Percentiles rank a stretch among this genome's conserved stretches.
These are phyloP conservation scores for Chlorella sp. DNA, from an alignment of 139 green algal genomes.

Conservation along the genomic window DNA sequence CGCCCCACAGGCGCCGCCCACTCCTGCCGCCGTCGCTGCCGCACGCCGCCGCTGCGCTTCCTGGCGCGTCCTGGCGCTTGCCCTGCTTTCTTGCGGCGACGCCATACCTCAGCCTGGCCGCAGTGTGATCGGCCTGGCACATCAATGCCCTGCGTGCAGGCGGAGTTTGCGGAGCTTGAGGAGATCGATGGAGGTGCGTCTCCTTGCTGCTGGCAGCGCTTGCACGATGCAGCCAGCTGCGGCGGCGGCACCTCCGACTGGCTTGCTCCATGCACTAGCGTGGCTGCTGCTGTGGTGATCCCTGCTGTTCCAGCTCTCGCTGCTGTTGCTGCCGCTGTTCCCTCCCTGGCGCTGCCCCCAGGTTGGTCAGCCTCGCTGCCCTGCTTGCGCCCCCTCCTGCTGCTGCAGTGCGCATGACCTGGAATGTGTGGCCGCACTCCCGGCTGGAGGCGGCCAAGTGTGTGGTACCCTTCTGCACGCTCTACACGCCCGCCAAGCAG, in stretches of 20 bases:
- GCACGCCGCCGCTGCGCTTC: background rate
- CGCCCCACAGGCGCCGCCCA: background rate
- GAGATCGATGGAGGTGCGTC: slow-evolving; percentile 66
- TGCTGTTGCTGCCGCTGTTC: background rate
- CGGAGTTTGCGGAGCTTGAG: slow-evolving; percentile 73
- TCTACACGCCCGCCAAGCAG: slow-evolving; percentile 92
- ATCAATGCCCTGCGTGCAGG: background rate
- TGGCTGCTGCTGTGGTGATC: background rate
- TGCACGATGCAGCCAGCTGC: background rate
- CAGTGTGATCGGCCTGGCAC: no score
- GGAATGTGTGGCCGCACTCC: slow-evolving; percentile 96
- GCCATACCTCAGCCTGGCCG: no score
- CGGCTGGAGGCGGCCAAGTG: slow-evolving; percentile 95
- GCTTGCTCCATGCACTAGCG: background rate
- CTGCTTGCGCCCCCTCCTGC: background rate
- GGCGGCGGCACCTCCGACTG: background rate
- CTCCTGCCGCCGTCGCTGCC: background rate
- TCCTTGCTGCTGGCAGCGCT: background rate
- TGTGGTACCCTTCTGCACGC: slow-evolving; percentile 91
- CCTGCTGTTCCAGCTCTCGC: background rate
- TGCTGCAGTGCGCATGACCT: slow-evolving; percentile 79
- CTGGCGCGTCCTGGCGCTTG: no score
- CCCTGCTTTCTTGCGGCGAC: no score
- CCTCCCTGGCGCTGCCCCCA: no score
- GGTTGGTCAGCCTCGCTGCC: background rate